A percentile compares a stretch with the other conserved stretches of the same genome.
phyloP scores from a whole-genome alignment of 176 grass and related monocot genomes.

The Oryza longistaminata region DNA sequence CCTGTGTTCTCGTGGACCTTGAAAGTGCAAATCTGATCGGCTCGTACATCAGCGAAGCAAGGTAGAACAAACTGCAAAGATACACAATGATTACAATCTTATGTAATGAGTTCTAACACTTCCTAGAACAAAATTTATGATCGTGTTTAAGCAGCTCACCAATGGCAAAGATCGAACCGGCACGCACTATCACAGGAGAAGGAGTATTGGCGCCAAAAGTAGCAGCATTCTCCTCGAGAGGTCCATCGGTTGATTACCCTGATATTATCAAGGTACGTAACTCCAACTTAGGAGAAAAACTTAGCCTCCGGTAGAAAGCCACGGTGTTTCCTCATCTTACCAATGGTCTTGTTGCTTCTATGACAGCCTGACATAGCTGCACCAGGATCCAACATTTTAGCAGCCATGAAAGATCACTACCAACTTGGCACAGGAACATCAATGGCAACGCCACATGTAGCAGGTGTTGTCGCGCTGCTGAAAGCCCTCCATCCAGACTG shows the following conservation, averaged over 20 bases:
- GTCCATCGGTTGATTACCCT: constrained; percentile 16
- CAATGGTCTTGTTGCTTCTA: neutral
- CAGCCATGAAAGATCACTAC: constrained; percentile 8
- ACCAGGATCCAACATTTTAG: constrained; percentile 43
- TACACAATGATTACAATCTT: neutral
- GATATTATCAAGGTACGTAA: constrained; percentile 19
- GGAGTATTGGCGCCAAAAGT: neutral
- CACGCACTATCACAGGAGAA: neutral
- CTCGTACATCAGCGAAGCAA: neutral
- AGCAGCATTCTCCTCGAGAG: constrained; percentile 34
- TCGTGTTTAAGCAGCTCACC: constrained; percentile 11
- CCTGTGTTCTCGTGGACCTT: constrained; percentile 37
- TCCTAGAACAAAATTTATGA: neutral
- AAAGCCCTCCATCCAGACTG: constrained; percentile 41
- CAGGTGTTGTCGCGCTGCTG: constrained; percentile 11
- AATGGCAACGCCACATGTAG: constrained; percentile 39
- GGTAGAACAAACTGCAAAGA: constrained; percentile 25
- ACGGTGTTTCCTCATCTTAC: neutral
- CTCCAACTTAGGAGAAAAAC: neutral
- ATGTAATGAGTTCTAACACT: neutral
- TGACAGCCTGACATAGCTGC: constrained; percentile 36
- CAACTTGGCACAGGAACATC: constrained; percentile 12
- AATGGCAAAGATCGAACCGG: constrained; percentile 27
- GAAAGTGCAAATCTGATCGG: neutral
- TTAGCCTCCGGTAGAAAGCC: neutral